Conservation (phyloP, 108 stramenopile species). For the Fistulifera solaris region DNA sequence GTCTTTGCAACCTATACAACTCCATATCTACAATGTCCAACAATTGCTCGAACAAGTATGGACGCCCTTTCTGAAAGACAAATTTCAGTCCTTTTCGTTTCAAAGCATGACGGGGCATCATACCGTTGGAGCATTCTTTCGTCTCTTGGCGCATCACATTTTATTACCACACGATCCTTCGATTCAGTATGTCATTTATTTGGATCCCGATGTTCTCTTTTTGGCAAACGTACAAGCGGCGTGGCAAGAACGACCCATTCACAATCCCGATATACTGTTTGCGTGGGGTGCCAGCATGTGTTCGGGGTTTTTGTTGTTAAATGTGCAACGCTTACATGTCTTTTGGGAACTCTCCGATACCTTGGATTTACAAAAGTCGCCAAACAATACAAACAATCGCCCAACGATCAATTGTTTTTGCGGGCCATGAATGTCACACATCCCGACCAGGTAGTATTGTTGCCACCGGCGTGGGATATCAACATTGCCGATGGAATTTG, state of each 20-base stretch:
- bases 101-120: neutral
- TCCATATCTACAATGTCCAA: constrained; percentile 15
- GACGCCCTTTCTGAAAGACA: neutral
- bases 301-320: constrained; percentile 13
- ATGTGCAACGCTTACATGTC: neutral
- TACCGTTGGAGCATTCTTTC: constrained; percentile 15
- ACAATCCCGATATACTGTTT: neutral
- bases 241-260: neutral
- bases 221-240: constrained; percentile 12
- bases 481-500: constrained; percentile 4
- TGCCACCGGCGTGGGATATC: constrained; percentile 12
- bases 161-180: neutral
- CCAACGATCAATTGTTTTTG: constrained; percentile 15
- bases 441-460: constrained; percentile 5
- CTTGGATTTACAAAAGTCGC: neutral
- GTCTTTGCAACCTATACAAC: constrained; percentile 3
- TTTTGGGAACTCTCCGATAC: constrained; percentile 1
- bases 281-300: constrained; percentile 11
- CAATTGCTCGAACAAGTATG: neutral
- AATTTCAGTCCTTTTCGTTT: neutral
- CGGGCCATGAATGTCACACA: constrained; percentile 4
- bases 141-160: constrained; percentile 13
- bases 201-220: constrained; percentile 18
- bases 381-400: neutral
- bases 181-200: constrained; percentile 8